A percentile compares a stretch with the other conserved stretches of the same genome.
phyloP scores from a whole-genome alignment of 305 asterid genomes.

The Fraxinus greggii region DNA sequence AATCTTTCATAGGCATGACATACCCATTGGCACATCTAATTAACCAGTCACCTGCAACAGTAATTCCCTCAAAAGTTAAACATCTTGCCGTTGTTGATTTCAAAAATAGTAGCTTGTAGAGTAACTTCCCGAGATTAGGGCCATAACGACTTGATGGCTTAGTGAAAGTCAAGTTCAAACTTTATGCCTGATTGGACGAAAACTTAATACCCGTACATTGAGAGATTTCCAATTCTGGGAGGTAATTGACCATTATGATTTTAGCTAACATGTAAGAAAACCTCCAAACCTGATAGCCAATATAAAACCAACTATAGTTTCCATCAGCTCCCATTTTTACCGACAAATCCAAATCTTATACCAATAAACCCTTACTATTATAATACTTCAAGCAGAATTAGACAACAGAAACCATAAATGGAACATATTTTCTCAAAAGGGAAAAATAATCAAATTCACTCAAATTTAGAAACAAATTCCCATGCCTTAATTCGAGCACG shows the following conservation, averaged over 20 bases:
- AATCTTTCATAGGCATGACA: background rate
- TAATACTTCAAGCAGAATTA: background rate
- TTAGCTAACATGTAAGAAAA: background rate
- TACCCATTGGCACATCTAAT: background rate
- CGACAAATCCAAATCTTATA: background rate
- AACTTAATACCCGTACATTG: background rate
- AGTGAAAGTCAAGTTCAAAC: background rate
- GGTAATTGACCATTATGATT: background rate
- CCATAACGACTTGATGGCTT: background rate
- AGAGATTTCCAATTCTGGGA: background rate
- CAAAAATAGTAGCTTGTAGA: background rate
- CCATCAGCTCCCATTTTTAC: background rate
- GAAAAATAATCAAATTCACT: background rate
- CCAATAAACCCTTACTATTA: background rate
- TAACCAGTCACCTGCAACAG: background rate
- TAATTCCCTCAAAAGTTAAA: background rate
- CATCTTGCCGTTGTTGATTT: background rate
- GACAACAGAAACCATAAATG: background rate
- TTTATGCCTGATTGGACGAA: background rate
- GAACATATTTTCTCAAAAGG: background rate
- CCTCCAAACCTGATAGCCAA: background rate
- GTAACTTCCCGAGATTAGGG: background rate
- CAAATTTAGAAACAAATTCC: background rate
- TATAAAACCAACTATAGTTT: background rate
- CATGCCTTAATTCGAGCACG: background rate